Percentiles rank a stretch among this genome's conserved stretches.
Evolutionary conservation across 345 rosid species (phyloP).

Genomic region (Dipteronia sinensis): DNA sequence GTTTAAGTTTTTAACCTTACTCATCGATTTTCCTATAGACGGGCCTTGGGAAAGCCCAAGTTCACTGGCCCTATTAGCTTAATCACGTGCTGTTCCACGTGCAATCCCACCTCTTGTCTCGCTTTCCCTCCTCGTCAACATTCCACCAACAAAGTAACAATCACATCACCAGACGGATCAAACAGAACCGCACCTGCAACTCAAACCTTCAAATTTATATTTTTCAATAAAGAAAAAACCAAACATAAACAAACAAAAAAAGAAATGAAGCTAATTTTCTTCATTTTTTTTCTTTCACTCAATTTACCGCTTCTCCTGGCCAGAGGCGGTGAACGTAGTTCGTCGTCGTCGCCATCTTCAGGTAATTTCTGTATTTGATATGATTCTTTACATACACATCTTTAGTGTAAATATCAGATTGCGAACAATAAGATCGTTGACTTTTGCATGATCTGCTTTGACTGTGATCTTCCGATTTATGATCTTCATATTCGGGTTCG

Average conservation of each 20-base stretch:
- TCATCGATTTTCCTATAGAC: no score
- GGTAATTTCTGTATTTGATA: constrained; percentile 5
- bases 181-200: neutral
- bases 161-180: neutral
- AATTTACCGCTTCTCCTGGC: neutral
- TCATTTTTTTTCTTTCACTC: neutral
- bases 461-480: neutral
- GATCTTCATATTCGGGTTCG: neutral
- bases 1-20: no score
- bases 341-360: neutral
- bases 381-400: neutral
- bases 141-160: neutral
- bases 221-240: neutral
- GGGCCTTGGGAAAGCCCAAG: no score
- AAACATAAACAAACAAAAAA: neutral
- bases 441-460: constrained; percentile 5
- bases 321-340: constrained; percentile 12
- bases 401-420: neutral
- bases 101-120: no score
- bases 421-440: neutral
- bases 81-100: no score
- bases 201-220: neutral
- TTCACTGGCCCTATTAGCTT: no score
- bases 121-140: no score
- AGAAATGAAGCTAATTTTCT: neutral